Conservation (phyloP, 2,329 filamentous ascomycete genomes). For the Laburnicola sp. region DNA sequence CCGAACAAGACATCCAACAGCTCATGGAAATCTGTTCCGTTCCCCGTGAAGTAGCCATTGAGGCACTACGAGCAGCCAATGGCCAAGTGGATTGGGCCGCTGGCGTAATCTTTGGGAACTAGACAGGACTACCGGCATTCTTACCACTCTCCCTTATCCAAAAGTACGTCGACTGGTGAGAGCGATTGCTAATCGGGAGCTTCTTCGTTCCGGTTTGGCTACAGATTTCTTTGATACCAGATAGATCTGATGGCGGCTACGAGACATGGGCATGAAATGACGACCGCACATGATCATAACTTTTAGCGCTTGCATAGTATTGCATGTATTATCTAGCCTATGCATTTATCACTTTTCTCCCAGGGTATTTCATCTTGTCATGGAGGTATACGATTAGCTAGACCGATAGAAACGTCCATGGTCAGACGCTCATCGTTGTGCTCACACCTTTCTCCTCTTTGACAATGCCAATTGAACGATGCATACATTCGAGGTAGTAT, state of each 20-base stretch:
- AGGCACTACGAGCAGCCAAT: neutral
- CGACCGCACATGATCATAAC: neutral
- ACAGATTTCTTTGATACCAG: too few relatives aligned
- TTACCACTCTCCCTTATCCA: neutral
- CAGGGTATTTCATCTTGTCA: too few relatives aligned
- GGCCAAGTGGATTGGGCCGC: conserved; percentile 1
- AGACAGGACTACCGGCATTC: neutral
- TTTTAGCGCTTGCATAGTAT: conserved; percentile 5
- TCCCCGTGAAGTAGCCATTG: neutral
- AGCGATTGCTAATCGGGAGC: too few relatives aligned
- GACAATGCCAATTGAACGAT: too few relatives aligned
- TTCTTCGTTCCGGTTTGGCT: too few relatives aligned
- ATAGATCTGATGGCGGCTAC: neutral
- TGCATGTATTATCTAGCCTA: conserved; percentile 5
- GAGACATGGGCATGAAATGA: neutral
- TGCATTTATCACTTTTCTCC: too few relatives aligned
- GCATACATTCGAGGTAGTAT: too few relatives aligned
- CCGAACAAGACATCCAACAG: conserved; percentile 3
- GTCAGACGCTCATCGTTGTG: too few relatives aligned
- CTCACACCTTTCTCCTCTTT: too few relatives aligned
- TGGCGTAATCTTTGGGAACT: neutral
- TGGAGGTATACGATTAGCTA: too few relatives aligned
- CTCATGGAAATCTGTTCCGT: neutral
- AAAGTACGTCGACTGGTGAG: neutral
- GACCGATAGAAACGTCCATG: too few relatives aligned